A percentile compares a stretch with the other conserved stretches of the same genome.
phyloP scores from a whole-genome alignment of 1,284 basidiomycete species.

The Ustilago bromivora region DNA sequence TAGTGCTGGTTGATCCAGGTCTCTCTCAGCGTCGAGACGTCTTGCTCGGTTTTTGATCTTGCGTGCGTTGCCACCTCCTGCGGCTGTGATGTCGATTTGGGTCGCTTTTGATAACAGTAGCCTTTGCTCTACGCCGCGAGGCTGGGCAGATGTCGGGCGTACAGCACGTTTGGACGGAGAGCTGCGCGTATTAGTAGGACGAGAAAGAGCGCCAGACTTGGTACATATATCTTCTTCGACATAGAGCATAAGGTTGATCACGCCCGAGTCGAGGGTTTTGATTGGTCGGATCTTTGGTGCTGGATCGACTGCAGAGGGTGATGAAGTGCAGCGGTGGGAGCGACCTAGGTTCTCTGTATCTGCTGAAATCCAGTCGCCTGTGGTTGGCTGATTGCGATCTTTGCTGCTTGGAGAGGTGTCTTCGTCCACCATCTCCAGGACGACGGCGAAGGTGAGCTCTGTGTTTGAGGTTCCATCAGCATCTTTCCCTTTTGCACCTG shows the following conservation, averaged over 20 bases:
- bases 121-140: constrained; percentile 21
- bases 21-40: constrained; percentile 40
- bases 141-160: constrained; percentile 29
- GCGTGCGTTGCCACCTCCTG: constrained; percentile 15
- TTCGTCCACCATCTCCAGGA: constrained; percentile 83
- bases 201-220: constrained; percentile 26
- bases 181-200: not conserved
- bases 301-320: not conserved
- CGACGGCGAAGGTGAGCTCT: constrained; percentile 82
- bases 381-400: constrained; percentile 29
- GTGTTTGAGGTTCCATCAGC: constrained; percentile 71
- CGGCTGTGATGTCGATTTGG: constrained; percentile 28
- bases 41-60: constrained; percentile 40
- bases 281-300: constrained; percentile 44
- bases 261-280: constrained; percentile 51
- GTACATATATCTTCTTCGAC: constrained; percentile 50
- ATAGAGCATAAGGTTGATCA: constrained; percentile 54
- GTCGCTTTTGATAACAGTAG: constrained; percentile 38
- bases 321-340: not conserved
- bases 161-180: constrained; percentile 4
- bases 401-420: constrained; percentile 41
- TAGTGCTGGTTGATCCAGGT: constrained; percentile 44
- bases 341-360: constrained; percentile 35
- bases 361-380: constrained; percentile 49
- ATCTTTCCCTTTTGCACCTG: constrained; percentile 12